These are phyloP conservation scores for Epichloe typhina DNA, from an alignment of 2,329 filamentous ascomycete species.

Conservation along the genomic window DNA sequence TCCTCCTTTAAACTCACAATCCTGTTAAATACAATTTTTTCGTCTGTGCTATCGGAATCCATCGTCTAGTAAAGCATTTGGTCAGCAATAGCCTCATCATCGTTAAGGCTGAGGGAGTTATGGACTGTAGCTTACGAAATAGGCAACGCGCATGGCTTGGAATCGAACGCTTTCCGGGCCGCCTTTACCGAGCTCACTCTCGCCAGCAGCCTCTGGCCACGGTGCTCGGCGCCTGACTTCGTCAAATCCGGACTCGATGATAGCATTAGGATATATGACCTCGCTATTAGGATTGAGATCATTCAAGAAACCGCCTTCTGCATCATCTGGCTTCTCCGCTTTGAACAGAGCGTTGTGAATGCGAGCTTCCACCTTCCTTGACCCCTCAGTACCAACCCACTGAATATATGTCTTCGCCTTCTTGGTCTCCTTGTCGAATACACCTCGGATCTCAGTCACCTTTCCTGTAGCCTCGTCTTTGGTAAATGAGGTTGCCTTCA, in stretches of 20 bases:
- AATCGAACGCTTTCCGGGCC: slow-evolving; percentile 71
- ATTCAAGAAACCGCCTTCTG: slow-evolving; percentile 67
- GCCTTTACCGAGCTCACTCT: slow-evolving; percentile 45
- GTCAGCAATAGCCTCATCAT: background rate
- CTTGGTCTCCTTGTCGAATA: slow-evolving; percentile 56
- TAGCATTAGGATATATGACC: slow-evolving; percentile 60
- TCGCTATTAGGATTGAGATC: slow-evolving; percentile 80
- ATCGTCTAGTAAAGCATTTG: slow-evolving; percentile 35
- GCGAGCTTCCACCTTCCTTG: slow-evolving; percentile 59
- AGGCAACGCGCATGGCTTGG: slow-evolving; percentile 81
- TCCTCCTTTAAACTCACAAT: slow-evolving; percentile 91
- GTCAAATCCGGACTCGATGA: slow-evolving; percentile 74
- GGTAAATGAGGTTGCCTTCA: slow-evolving; percentile 56
- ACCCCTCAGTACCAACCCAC: slow-evolving; percentile 62
- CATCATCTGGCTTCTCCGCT: slow-evolving; percentile 65
- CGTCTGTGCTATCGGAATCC: slow-evolving; percentile 65
- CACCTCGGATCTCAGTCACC: slow-evolving; percentile 50
- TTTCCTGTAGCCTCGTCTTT: slow-evolving; percentile 52
- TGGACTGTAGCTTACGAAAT: slow-evolving; percentile 44
- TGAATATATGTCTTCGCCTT: slow-evolving; percentile 77
- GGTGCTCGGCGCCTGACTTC: slow-evolving; percentile 62
- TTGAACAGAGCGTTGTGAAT: slow-evolving; percentile 78
- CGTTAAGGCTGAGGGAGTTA: background rate
- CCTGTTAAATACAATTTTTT: slow-evolving; percentile 72
- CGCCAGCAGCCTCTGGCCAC: slow-evolving; percentile 69